Evolutionary conservation across 2,329 filamentous ascomycete genomes (phyloP), one percentile per base, ranked within the genome.

Genomic region (Penicillium sp.): DNA sequence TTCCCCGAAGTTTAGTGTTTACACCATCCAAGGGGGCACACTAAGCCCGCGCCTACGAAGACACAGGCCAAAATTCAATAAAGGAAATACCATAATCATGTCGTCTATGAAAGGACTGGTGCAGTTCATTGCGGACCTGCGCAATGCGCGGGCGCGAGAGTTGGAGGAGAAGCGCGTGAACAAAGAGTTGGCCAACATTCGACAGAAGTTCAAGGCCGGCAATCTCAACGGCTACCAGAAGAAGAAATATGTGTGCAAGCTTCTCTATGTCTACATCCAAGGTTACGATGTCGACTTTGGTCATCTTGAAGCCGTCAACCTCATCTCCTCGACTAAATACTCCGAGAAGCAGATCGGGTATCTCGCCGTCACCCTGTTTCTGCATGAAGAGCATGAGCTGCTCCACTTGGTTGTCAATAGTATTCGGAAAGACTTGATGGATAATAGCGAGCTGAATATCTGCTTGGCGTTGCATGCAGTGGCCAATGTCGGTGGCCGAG

Each of bases 241-340:
- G 82, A 99, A 99, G 84, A 99, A 99, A 89, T 99, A 99, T 73
- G 94, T 99, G 64, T 99, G 94, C 90, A 99, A 99, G 86, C 85
- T 99, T 65, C 82, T 99, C 59, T 99, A 99, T 75, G 97, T 99
- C 69, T 99, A 99, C 76, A 99, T 99, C 57, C 85, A 99, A 62
- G 94, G 94, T 47, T 99, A 94, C 89, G 93, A 99, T 73, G 93
- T 99, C 77, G 95, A 97, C 75, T 99, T 99, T 75, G 94, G 94
- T 53, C 94, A 99, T 73, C 86, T 99, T 64, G 94, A 99, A 78
- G 95, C 95, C 31, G 93, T 99, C 71, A 97, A 97, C 71, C 85
- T 99, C 69, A 95, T 99, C 66, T 97, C 93, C 26, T 92, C 93
- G 53, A 92, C 83, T 70, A 99, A 97, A 73, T 99, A 97, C 77